Base-by-base conservation (phyloP, 768 basidiomycete species). In the Artomyces pyxidatus region DNA sequence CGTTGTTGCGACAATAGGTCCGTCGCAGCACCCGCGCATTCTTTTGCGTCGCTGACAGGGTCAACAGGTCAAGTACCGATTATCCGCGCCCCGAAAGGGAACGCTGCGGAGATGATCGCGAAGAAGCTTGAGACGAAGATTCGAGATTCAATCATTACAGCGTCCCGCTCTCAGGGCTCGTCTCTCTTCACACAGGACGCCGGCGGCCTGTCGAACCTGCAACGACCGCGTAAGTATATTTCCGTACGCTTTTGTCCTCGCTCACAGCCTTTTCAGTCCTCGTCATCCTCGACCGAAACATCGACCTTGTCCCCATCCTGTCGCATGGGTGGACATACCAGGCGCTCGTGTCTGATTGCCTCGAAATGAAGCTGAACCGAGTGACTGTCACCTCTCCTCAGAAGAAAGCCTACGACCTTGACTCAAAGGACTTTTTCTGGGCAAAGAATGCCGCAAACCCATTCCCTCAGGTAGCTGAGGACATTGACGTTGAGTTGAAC, bases 251-350 rank as follows among this genome's bases (percentile, higher is more conserved):
- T 23, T 37, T 7, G 42, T 19, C 39, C 19, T 35, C 45, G 25
- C 38, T 49, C n/a, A 29, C 30, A 35, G 12, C 51, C 56, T 16
- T 43, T 45, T 6, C 58, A 96, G 94, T 99, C 42, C 75, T 99
- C 7, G 81, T 97, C 45, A 84, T 99, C 47, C 72, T 99, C 39
- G 96, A 99, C 63, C 78, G 96, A 22, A 98, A 98, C 60, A 73
- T 98, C 47, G 96, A 99, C 61, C 74, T 99, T 12, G 87, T 92
- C 2, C 86, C 96, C 7, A 88, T 94, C 73, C 63, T 99, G 17
- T 86, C 88, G 1, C 96, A 99, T 61, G 94, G 94, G 3, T 99
- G 96, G 96, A 98, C 96, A 32, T 99, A 99, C 60, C 96, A 99
- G 68, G 92, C 96, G 0, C 80, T 99, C 25, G 88, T 98, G 1